Base-by-base conservation (phyloP, 2,329 filamentous ascomycete species). In the Colletotrichum sp. region DNA sequence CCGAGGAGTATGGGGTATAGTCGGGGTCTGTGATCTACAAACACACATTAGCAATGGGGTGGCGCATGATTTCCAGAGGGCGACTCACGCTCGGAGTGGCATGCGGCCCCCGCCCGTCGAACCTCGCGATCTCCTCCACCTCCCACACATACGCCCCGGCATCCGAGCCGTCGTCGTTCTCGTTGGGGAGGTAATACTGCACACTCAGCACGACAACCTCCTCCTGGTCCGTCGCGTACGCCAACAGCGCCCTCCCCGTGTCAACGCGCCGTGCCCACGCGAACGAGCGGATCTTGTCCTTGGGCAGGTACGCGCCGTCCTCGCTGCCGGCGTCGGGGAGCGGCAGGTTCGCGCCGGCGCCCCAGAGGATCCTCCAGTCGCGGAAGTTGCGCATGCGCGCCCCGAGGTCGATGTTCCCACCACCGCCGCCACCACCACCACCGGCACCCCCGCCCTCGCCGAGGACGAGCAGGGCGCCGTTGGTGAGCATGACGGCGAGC, bases 281-380 rank as follows among this genome's bases (percentile, higher is more conserved):
- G 71, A 92, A 90, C 0, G 89, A 85, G 8, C 85, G 84, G 59
- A 92, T 86, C 60, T 80, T 81, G 30, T 80, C 79, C n/a, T 80
- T 71, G 10, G 77, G 72, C 15, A 78, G 39, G 32, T 76, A 66
- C 34, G 63, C 39, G 82, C 2, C 84, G 78, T 32, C 79, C 72
- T 44, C 82, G 71, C 72, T 82, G 77, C 79, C 84, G 36, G 83
- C 81, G 32, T 87, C 85, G 0, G 90, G 90, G 9, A 92, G 80
- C 8, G 89, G 85, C 32, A 91, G 75, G 4, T 86, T 86, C 55
- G 88, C 89, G 8, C 91, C 91, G 4, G 92, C 82, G 0, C 89
- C 89, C 90, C 90, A 92, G 2, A 91, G 84, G 2, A 89, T 85
- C 71, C 87, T 84, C 90, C 90, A 92, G 18, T 85, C 85, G 32